A percentile compares a stretch with the other conserved stretches of the same genome.
Evolutionary conservation across 139 green algal species (phyloP).

Genomic region (Chlorella vulgaris): DNA sequence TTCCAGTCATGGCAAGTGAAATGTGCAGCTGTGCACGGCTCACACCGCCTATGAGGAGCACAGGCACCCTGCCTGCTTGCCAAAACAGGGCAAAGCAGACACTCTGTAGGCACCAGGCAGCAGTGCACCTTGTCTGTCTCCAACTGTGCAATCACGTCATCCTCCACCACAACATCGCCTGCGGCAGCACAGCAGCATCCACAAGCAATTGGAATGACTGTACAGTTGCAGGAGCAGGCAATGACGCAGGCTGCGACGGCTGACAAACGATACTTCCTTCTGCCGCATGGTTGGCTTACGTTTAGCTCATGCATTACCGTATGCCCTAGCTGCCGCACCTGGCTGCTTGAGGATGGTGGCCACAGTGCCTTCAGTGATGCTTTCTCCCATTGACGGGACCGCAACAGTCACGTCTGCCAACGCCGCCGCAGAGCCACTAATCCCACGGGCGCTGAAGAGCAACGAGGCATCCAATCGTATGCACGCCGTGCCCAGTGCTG

Average conservation of each 20-base stretch:
- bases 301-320: too few relatives aligned
- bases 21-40: too few relatives aligned
- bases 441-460: not conserved
- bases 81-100: too few relatives aligned
- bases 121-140: constrained; percentile 97
- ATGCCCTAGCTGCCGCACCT: constrained; percentile 16
- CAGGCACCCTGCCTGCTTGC: too few relatives aligned
- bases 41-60: too few relatives aligned
- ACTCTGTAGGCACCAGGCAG: too few relatives aligned
- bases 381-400: constrained; percentile 94
- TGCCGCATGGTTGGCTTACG: not conserved
- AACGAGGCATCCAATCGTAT: not conserved
- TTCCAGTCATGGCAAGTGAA: too few relatives aligned
- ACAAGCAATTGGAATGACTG: not conserved
- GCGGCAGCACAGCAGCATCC: not conserved
- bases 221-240: too few relatives aligned
- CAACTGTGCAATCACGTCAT: constrained; percentile 97
- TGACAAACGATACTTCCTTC: not conserved
- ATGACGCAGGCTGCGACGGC: too few relatives aligned
- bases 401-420: constrained; percentile 38
- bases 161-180: constrained; percentile 86
- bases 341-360: constrained; percentile 76
- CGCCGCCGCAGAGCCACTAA: constrained; percentile 1
- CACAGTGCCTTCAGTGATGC: constrained; percentile 91
- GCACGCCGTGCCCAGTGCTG: not conserved